Percentiles rank a stretch among this genome's conserved stretches.
These are phyloP conservation scores for Pichia rugopelliculosa DNA, from an alignment of 805 yeast species.

Conservation along the genomic window DNA sequence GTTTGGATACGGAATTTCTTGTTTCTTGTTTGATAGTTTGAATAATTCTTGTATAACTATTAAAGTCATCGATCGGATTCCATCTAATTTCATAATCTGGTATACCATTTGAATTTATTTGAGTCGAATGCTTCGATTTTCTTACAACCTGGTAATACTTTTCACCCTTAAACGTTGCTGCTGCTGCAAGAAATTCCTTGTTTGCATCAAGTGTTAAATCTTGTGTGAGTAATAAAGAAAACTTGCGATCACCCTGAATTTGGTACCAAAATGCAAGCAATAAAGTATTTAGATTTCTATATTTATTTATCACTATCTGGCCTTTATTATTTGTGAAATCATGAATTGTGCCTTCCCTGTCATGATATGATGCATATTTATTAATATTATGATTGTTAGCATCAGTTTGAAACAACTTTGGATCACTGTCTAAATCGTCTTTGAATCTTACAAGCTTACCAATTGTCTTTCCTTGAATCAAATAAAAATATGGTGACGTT, in stretches of 20 bases:
- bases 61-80: neutral
- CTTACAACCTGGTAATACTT: conserved; percentile 46
- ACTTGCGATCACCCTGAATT: conserved; percentile 48
- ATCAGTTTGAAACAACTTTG: conserved; percentile 14
- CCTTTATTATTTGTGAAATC: conserved; percentile 60
- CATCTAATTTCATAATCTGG: conserved; percentile 9
- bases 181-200: conserved; percentile 68
- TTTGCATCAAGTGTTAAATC: conserved; percentile 69
- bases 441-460: conserved; percentile 31
- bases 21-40: neutral
- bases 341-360: conserved; percentile 52
- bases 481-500: conserved; percentile 51
- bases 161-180: conserved; percentile 45
- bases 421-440: conserved; percentile 18
- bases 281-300: conserved; percentile 44
- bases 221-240: conserved; percentile 47
- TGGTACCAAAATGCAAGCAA: conserved; percentile 53
- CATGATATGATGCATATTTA: conserved; percentile 41
- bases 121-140: conserved; percentile 15
- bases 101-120: conserved; percentile 3
- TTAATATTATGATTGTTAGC: conserved; percentile 17
- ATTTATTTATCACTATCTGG: conserved; percentile 49
- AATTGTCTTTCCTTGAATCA: conserved; percentile 40
- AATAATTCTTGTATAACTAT: neutral
- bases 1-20: conserved; percentile 3